Evolutionary conservation across 345 rosid genomes (phyloP), one percentile per base, ranked within the genome.

Genomic region (Leavenworthia alabamica): DNA sequence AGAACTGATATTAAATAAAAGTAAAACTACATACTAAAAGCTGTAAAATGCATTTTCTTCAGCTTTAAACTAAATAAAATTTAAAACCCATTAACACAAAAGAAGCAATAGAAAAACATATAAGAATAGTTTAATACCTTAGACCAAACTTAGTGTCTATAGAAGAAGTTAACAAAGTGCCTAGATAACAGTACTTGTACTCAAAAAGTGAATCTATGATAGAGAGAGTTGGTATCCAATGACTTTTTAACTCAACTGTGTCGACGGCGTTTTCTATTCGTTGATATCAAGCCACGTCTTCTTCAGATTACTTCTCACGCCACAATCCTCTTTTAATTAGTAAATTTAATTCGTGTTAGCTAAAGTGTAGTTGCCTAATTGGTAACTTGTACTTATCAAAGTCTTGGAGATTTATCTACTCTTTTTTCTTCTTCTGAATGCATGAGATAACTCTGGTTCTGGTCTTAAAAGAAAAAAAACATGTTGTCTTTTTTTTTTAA

Each of bases 241-340:
- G 19, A 15, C 8, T n/a, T 43, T 29, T 28, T 0, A 8, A 58
- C 4, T 43, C 27, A 6, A 26, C 7, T 65, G 63, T 65, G 63
- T 66, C 64, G 64, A 56, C 56, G 64, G 56, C 29, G 41, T 17
- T 19, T 16, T 17, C 22, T 19, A 20, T 13, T 26, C 0, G 64
- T 46, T 37, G 17, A 4, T 19, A 27, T 13, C 37, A 16, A 27
- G 7, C 64, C 71, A 66, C 71, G 41, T 39, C 40, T 2, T 47
- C 37, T 36, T 24, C 8, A 12, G 40, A 35, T 2, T 11, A 35
- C 40, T 43, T 53, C 45, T 32, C 36, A 64, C 53, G 53, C 53
- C 54, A 65, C 33, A 12, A 12, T 54, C 28, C 23, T 52, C 26
- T 43, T 12, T 9, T 42, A 41, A 41, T 20, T 14, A 41, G 16